These are phyloP conservation scores for Prunus salicina DNA, from an alignment of 306 rosid genomes.

Conservation along the genomic window DNA sequence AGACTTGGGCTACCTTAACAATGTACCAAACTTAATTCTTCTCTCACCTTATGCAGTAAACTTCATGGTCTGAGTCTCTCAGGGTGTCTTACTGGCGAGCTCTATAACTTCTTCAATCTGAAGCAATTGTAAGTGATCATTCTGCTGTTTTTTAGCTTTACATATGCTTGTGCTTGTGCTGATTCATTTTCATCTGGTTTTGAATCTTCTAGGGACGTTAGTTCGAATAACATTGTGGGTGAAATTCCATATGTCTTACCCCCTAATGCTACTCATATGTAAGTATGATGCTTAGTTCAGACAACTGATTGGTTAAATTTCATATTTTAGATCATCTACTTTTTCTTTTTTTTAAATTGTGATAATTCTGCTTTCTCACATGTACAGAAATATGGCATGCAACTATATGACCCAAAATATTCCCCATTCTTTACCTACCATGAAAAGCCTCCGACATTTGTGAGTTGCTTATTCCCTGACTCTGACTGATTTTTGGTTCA, in stretches of 20 bases:
- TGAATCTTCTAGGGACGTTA: constrained; percentile 60
- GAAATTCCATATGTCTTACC: constrained; percentile 71
- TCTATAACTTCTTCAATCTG: constrained; percentile 55
- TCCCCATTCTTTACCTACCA: constrained; percentile 56
- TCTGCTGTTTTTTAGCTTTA: not conserved
- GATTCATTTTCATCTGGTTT: constrained; percentile 27
- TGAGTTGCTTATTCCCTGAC: constrained; percentile 40
- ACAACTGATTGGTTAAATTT: constrained; percentile 2
- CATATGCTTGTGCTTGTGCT: not conserved
- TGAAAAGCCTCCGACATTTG: constrained; percentile 72
- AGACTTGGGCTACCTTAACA: not conserved
- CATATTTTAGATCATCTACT: not conserved
- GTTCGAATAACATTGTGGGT: constrained; percentile 67
- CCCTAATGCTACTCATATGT: constrained; percentile 85
- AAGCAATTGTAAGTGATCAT: constrained; percentile 63
- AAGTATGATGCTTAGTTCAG: constrained; percentile 24
- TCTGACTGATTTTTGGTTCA: not conserved
- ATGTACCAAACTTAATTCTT: constrained; percentile 1
- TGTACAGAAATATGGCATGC: constrained; percentile 76
- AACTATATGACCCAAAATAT: constrained; percentile 58
- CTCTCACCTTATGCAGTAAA: constrained; percentile 45
- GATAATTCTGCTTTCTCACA: constrained; percentile 19
- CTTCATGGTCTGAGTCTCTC: constrained; percentile 73
- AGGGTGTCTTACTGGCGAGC: constrained; percentile 64
- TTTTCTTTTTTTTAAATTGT: not conserved